These are phyloP conservation scores for Kluyveromyces aestuarii DNA, from an alignment of 805 yeast species.

Conservation along the genomic window DNA sequence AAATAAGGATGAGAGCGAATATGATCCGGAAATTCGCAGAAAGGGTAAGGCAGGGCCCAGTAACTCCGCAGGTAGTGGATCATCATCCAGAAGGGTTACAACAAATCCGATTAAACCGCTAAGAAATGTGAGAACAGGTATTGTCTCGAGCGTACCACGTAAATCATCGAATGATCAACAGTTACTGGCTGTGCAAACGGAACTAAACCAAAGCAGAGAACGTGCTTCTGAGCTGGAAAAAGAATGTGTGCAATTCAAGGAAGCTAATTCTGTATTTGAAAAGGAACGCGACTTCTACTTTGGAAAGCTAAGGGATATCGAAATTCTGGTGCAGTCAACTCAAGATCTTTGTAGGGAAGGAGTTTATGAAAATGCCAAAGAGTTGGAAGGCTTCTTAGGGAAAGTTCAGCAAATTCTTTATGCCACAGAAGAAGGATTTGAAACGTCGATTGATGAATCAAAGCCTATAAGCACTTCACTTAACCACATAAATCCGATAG, in stretches of 20 bases:
- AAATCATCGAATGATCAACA: conserved; percentile 20
- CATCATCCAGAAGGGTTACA: not conserved
- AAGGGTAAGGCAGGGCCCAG: conserved; percentile 24
- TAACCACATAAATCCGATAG: conserved; percentile 10
- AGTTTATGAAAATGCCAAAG: conserved; percentile 25
- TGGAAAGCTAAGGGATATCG: conserved; percentile 81
- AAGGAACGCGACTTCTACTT: conserved; percentile 87
- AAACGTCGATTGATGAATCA: conserved; percentile 35
- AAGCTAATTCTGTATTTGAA: conserved; percentile 57
- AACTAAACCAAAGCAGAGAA: conserved; percentile 37
- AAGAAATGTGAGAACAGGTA: not conserved
- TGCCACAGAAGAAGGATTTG: conserved; percentile 78
- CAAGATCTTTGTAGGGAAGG: conserved; percentile 42
- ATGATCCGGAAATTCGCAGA: conserved; percentile 61
- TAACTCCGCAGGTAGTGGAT: conserved; percentile 5
- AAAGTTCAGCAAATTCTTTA: conserved; percentile 72
- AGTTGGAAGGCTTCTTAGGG: conserved; percentile 36
- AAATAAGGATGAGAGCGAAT: conserved; percentile 54
- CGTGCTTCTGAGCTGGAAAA: conserved; percentile 29
- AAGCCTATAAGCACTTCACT: conserved; percentile 5
- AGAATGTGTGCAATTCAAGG: conserved; percentile 48
- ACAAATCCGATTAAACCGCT: not conserved
- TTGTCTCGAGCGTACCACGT: conserved; percentile 3
- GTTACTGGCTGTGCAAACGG: conserved; percentile 30
- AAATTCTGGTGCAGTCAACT: conserved; percentile 61